Base-by-base conservation (phyloP, 768 basidiomycete species). In the Melanogaster broomeanus region DNA sequence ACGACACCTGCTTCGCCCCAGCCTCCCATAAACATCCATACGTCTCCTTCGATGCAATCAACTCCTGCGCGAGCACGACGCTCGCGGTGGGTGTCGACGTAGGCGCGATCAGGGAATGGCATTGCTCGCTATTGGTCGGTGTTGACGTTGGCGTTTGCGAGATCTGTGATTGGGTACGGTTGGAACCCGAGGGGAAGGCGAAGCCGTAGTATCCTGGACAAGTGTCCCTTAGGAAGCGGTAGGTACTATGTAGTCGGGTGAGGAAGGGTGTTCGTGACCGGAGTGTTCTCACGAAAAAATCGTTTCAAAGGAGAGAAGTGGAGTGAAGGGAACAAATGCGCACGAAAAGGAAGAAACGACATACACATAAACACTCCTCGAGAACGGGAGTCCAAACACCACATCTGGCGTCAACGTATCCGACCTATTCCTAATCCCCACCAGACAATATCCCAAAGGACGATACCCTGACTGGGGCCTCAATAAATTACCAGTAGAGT, bases 191-290 rank as follows among this genome's bases (percentile, higher is more conserved):
- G 2, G 58, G 64, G 33, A 70, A 68, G 6, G 68, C 67, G 25
- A 68, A 68, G 27, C 67, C 67, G 13, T 70, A 68, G 38, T 66
- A 66, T 6, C 58, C 67, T 3, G 67, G 67, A 40, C 67, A 70
- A 28, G 44, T 30, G 4, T 40, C 64, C 4, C 62, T 68, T 6
- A 64, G 67, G 47, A 68, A 70, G 25, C 68, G 66, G 48, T 68
- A 70, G 13, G 67, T 69, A 4, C 67, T 68, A 27, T 24, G 11
- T 3, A 24, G 7, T n/a, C 13, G 21, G 9, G 34, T 21, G 28
- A 35, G 21, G 8, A n/a, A 13, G 19, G 10, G 19, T 12, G 19
- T 22, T 25, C 6, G 5, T n/a, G 18, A 42, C 31, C 15, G 6
- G 21, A 24, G 16, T 22, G 22, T 8, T 22, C 34, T 42, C 28